Base-by-base conservation (phyloP, 129 eudicot species). In the Centella asiatica region DNA sequence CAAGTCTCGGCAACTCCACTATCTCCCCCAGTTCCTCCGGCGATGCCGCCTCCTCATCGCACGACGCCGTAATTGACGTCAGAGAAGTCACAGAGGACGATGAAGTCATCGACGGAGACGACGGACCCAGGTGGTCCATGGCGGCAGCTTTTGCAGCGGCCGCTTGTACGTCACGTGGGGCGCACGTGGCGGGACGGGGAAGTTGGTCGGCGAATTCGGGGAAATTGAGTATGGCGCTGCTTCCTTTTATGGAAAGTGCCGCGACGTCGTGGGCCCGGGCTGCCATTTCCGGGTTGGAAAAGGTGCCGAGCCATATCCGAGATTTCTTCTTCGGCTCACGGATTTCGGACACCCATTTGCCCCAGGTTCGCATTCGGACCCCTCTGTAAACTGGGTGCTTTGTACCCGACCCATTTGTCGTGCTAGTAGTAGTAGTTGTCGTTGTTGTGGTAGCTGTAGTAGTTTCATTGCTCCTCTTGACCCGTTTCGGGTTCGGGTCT, bases 221-320 rank as follows among this genome's bases (percentile, higher is more conserved):
- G 74, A 89, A 89, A 71, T 89, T 89, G 54, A 89, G 97, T 54
- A 81, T 78, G 26, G 96, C 93, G 9, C 86, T 36, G 40, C 31
- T 68, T 13, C 93, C 93, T 49, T 84, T 89, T 49, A 85, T 80
- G 49, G 85, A 75, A n/a, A 82, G 68, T 48, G 94, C 94, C 1
- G 94, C 96, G 19, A 79, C 96, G 68, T 88, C 96, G 68, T 88
- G 96, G 28, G 96, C 96, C 23, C 96, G 89, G 20, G 96, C 96
- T 3, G 97, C 97, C 97, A 89, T 89, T 51, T 89, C 97, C 28
- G 97, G 87, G 68, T 69, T 82, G 17, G 85, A 61, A 55, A 89
- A 89, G 13, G 97, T 89, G 5, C 97, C 97, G 0, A 89, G 76
- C 97, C 97, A 89, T 81, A 89, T 89, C 83, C 97, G 80, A 19